Evolutionary conservation across 495 filamentous ascomycete genomes (phyloP).

Genomic region (Xylaria venustula): DNA sequence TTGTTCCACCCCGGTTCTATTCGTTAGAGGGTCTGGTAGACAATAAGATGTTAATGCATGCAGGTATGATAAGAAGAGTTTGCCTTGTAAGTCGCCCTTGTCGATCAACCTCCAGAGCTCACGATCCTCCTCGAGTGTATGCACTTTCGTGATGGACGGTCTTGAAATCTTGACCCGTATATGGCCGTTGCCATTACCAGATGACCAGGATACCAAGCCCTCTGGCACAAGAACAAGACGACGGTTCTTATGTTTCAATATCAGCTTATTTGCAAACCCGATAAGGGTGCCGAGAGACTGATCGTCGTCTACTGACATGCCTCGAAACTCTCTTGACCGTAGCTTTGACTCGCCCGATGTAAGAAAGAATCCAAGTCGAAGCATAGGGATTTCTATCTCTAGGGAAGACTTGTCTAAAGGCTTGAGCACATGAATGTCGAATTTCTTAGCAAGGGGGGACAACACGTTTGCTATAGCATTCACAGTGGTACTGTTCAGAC

Average conservation of each 20-base stretch:
- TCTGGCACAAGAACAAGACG: conserved; percentile 50
- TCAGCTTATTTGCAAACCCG: conserved; percentile 45
- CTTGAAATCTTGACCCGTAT: conserved; percentile 40
- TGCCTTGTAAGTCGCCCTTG: conserved; percentile 53
- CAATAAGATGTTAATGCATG: conserved; percentile 63
- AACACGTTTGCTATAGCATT: conserved; percentile 17
- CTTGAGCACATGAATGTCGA: neutral
- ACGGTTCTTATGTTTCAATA: neutral
- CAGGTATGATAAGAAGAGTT: conserved; percentile 53
- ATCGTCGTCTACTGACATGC: conserved; percentile 50
- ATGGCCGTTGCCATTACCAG: conserved; percentile 30
- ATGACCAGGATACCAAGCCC: conserved; percentile 30
- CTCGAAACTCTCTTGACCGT: conserved; percentile 52
- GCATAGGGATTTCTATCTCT: conserved; percentile 46
- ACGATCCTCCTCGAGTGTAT: conserved; percentile 47
- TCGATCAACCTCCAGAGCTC: conserved; percentile 49
- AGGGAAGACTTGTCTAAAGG: conserved; percentile 13
- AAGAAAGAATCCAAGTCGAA: conserved; percentile 52
- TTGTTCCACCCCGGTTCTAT: conserved; percentile 62
- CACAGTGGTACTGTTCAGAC: conserved; percentile 34
- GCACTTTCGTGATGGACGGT: conserved; percentile 16
- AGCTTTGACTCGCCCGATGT: conserved; percentile 27
- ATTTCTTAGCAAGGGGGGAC: neutral
- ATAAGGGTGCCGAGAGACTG: conserved; percentile 53
- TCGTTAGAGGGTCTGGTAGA: conserved; percentile 57